A percentile compares a stretch with the other conserved stretches of the same genome.
Conservation (phyloP, 2,329 filamentous ascomycete species). For the Trichoderma atrobrunneum region DNA sequence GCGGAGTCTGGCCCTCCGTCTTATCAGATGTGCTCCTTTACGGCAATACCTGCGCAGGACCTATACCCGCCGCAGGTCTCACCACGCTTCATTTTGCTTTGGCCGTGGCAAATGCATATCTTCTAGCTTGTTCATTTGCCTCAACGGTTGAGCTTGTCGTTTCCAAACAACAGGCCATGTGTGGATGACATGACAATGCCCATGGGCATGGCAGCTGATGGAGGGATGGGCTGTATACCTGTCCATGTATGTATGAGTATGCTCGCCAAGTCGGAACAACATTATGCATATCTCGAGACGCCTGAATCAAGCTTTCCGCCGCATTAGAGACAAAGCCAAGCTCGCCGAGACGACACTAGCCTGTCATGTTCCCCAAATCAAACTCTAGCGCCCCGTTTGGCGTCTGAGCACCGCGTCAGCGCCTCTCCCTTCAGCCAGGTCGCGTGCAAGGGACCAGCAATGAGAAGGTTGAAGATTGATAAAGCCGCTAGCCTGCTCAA, state of each 20-base stretch:
- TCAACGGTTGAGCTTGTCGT: background rate
- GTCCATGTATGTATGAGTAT: background rate
- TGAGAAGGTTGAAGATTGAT: background rate
- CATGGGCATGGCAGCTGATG: background rate
- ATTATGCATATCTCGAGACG: slow-evolving; percentile 14
- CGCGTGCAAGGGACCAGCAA: background rate
- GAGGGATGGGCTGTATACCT: background rate
- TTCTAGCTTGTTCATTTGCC: background rate
- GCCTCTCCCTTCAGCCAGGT: slow-evolving; percentile 7
- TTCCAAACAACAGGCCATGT: background rate
- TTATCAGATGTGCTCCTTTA: background rate
- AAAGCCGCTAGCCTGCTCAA: background rate
- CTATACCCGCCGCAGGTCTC: background rate
- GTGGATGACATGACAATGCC: background rate
- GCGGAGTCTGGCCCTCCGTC: background rate
- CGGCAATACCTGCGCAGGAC: background rate
- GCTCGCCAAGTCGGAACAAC: slow-evolving; percentile 10
- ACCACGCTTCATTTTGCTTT: background rate
- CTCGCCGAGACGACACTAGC: slow-evolving; percentile 11
- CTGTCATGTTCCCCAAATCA: background rate
- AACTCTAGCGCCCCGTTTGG: slow-evolving; percentile 13
- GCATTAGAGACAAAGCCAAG: slow-evolving; percentile 18
- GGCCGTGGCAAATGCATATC: background rate
- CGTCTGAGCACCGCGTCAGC: slow-evolving; percentile 3
- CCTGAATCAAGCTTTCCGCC: slow-evolving; percentile 18